Evolutionary conservation across 225 moss, liverwort and hornwort genomes (phyloP), one percentile per base, ranked within the genome.

Genomic region (Antitrichia curtipendula): DNA sequence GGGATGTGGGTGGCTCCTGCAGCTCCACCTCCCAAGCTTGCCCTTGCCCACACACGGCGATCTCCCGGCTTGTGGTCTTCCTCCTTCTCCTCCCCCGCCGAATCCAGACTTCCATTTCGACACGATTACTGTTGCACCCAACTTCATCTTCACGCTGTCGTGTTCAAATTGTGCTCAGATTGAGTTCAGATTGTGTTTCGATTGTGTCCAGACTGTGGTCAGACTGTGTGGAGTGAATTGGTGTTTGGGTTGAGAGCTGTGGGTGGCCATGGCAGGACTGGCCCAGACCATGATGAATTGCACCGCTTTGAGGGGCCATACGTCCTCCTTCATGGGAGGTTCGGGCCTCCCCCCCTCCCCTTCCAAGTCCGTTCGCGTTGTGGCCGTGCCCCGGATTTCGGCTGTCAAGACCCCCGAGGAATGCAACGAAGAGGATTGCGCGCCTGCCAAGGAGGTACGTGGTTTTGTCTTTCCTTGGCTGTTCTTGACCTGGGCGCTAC

Each of bases 381-480:
- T 25, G 45, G 15, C 83, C 24, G 27, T 85, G 72, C 56, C 82
- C 82, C 84, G 86, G 90, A 95, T 91, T 59, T 86, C 78, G n/a
- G 95, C 95, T 47, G 95, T 93, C 38, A 87, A 92, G 70, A 75
- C 91, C 57, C 92, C 92, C 17, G 93, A 96, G 85, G 97, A 96
- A 79, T 91, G 91, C 50, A 96, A 96, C 65, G 96, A 96, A 25
- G 96, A 96, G 89, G 96, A 96, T 2, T 93, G 95, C 69, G 96
- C 95, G 25, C 94, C 96, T 13, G 7, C 49, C 21, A 96, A 95
- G 92, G 95, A 96, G 94, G 96, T 96, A 13, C 29, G 34, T 57
- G n/a, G 36, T 34, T 8, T 41, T 16, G 16, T 41, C 32, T 65
- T 23, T 25, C 8, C 18, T 24, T 82, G 56, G 20, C 31, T 77